These are phyloP conservation scores for Setaria italica DNA, from an alignment of 202 grass and related monocot species.

Conservation along the genomic window DNA sequence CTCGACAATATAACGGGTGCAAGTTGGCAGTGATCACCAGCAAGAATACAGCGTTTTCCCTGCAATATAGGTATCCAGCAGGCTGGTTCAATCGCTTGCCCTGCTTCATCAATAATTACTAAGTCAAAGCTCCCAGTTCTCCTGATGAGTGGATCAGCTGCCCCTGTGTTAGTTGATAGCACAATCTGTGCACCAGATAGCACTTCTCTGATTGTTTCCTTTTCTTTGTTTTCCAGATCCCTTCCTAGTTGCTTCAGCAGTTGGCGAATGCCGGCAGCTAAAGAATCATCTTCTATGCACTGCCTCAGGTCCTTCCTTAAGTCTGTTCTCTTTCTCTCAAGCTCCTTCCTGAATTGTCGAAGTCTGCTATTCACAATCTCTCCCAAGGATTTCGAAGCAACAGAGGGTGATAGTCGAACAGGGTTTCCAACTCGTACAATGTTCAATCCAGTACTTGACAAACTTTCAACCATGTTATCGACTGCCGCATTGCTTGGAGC, in stretches of 20 bases:
- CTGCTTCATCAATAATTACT: constrained; percentile 92
- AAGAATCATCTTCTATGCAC: constrained; percentile 91
- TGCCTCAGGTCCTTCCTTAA: constrained; percentile 88
- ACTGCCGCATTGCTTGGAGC: constrained; percentile 88
- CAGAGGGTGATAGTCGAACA: constrained; percentile 71
- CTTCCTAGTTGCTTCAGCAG: constrained; percentile 93
- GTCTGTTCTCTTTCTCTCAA: constrained; percentile 92
- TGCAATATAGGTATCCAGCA: constrained; percentile 97
- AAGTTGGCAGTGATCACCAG: constrained; percentile 86
- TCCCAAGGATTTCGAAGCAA: constrained; percentile 83
- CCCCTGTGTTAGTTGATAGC: constrained; percentile 84
- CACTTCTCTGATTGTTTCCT: constrained; percentile 85
- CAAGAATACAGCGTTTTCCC: constrained; percentile 88
- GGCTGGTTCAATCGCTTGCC: constrained; percentile 85
- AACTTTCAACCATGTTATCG: constrained; percentile 89
- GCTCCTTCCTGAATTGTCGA: constrained; percentile 75
- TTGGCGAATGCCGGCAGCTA: constrained; percentile 89
- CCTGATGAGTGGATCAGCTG: constrained; percentile 82
- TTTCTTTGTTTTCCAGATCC: constrained; percentile 86
- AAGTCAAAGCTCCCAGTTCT: constrained; percentile 77
- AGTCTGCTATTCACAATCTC: constrained; percentile 83
- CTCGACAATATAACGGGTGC: constrained; percentile 84
- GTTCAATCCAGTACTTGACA: constrained; percentile 68
- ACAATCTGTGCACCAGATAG: constrained; percentile 77
- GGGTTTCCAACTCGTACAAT: constrained; percentile 97